Base-by-base conservation (phyloP, 2,329 filamentous ascomycete genomes). In the Sporothrix euskadiensis region DNA sequence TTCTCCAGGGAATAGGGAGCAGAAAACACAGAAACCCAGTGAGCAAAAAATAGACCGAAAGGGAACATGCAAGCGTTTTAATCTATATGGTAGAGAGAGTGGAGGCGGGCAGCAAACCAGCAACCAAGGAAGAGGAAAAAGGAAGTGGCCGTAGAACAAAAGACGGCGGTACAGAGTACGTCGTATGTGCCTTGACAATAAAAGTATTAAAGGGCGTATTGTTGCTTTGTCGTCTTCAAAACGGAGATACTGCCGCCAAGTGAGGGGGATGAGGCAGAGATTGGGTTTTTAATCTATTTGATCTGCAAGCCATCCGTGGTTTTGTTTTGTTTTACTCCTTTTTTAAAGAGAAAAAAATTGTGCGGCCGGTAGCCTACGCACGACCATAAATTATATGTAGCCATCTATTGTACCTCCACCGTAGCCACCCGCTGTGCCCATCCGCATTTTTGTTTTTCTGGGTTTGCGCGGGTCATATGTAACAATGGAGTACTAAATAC, bases 51-150 rank as follows among this genome's bases (percentile, higher is more conserved):
- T 3, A 32, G 19, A 9, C 8, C 19, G 19, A 57, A 12, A 69
- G 41, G 19, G 61, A 68, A 57, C 71, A 72, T 61, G 71, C 71
- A 72, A 72, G 71, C 71, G 26, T 68, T 59, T 72, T 69, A 72
- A 72, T 72, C 35, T 32, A 72, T 47, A 9, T 59, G 26, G 71
- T 44, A 39, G 35, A 69, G 61, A 41, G 19, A 19, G 41, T 39
- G 30, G 30, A 14, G 19, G 41, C 39, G 2, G 32, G 32, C 61
- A 59, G 14, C 61, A 72, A 72, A 72, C 59, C 71, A 72, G 49
- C 54, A 59, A 49, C 71, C 59, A 71, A 57, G 69, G 44, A 63
- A 71, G 44, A 63, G 70, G 47, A 30, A 63, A 32, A 49, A 10
- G 16, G 12, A 32, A 63, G 57, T 63, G 26, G 39, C 35, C 54